Percentiles rank a stretch among this genome's conserved stretches.
phyloP scores from a whole-genome alignment of 2,329 filamentous ascomycete genomes.

The Arachnopeziza araneosa region DNA sequence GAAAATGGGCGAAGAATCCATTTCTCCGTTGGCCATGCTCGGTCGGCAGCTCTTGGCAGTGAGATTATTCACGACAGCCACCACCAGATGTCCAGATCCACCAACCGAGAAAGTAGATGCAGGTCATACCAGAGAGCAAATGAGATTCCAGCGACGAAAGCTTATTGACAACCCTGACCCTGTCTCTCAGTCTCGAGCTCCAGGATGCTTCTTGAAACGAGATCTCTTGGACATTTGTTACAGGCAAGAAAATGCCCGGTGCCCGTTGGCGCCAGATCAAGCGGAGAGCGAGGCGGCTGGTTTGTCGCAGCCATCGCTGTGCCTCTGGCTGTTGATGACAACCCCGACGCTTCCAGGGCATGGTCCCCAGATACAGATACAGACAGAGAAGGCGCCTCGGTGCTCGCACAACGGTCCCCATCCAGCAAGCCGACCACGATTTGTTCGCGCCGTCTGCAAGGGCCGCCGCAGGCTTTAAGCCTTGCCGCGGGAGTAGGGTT shows the following conservation, averaged over 20 bases:
- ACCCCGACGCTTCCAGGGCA: too few species aligned
- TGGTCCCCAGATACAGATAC: not conserved
- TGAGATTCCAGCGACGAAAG: not conserved
- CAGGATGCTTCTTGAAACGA: not conserved
- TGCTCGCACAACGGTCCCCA: not conserved
- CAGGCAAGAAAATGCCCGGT: not conserved
- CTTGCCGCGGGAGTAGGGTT: not conserved
- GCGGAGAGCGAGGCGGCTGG: too few species aligned
- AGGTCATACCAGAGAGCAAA: not conserved
- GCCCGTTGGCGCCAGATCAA: not conserved
- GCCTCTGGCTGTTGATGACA: too few species aligned
- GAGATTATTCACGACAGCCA: not conserved
- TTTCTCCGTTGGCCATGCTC: too few species aligned
- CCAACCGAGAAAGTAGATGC: not conserved
- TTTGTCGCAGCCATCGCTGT: too few species aligned
- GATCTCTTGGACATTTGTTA: not conserved
- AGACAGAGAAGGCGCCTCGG: not conserved
- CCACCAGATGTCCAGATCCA: not conserved
- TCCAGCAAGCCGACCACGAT: not conserved
- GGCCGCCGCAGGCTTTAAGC: not conserved
- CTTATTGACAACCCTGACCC: not conserved
- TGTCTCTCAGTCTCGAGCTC: not conserved
- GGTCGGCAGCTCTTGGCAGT: too few species aligned
- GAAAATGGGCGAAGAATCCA: too few species aligned
- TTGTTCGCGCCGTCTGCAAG: not conserved